Base-by-base conservation (phyloP, 1,284 basidiomycete species). In the Porodaedalea pini region DNA sequence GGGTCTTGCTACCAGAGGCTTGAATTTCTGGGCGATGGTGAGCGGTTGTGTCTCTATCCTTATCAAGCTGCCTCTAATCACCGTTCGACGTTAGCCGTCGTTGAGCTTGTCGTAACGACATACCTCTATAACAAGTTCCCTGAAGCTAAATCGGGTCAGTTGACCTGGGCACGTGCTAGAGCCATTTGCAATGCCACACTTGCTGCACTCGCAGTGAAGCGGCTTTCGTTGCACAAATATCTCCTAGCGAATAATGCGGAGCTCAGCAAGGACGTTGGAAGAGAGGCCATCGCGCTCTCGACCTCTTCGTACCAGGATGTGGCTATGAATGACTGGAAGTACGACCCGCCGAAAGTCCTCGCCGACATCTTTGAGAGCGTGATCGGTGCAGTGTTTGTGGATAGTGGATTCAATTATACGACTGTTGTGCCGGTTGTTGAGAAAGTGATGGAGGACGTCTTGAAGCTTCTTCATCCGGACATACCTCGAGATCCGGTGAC, bases 11-110 rank as follows among this genome's bases (percentile, higher is more conserved):
- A 94, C 68, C 87, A 94, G 62, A 79, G 92, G 8, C 75, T 93
- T 8, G 92, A 94, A 64, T 93, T 91, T 65, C 76, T 94, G 1
- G 92, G 92, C 37, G 91, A 93, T 68, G 88, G 90, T 91, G 65
- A 70, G 82, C 53, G 15, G 10, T 32, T 15, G 23, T 6, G 34
- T 53, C 43, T 15, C 23, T 54, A 57, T 21, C 21, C 1, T 41
- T 29, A 23, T n/a, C 15, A 21, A 56, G 17, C 7, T n/a, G 8
- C 21, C 37, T 41, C 37, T 36, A 13, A 51, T 40, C 2, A 17
- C 54, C 36, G 10, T 49, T 6, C 41, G 11, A 17, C 49, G 21
- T 65, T 17, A 89, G 88, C 89, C 36, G 71, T 93, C n/a, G 75
- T 92, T 40, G 86, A 92, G 64, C 74, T 91, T 25, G 86, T 85